These are phyloP conservation scores for Phytopythium mirpurense DNA, from an alignment of 352 stramenopile species.

Conservation along the genomic window DNA sequence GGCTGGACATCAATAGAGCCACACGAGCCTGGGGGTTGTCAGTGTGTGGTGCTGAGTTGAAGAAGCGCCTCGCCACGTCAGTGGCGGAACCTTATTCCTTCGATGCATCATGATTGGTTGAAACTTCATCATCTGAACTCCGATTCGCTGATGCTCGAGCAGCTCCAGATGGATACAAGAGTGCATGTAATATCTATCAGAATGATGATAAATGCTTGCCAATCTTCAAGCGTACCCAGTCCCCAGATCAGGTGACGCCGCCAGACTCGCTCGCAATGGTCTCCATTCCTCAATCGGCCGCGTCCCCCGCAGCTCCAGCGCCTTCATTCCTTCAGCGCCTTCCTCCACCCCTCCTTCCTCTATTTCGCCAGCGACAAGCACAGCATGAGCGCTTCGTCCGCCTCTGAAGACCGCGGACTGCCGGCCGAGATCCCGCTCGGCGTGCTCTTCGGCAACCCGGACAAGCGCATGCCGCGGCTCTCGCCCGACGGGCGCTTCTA, in stretches of 20 bases:
- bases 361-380: background rate
- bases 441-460: slow-evolving; percentile 41
- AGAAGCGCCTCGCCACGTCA: too few species aligned
- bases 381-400: background rate
- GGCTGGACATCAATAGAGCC: too few species aligned
- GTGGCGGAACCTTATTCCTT: too few species aligned
- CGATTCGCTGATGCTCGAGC: background rate
- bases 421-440: slow-evolving; percentile 34
- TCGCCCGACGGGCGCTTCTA: slow-evolving; percentile 44
- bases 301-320: too few species aligned
- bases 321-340: background rate
- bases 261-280: too few species aligned
- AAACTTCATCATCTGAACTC: background rate
- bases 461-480: slow-evolving; percentile 36
- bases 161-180: background rate
- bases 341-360: background rate
- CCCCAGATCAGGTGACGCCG: too few species aligned
- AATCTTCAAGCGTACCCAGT: too few species aligned
- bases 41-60: too few species aligned
- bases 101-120: too few species aligned
- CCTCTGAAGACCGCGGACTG: slow-evolving; percentile 4
- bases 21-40: too few species aligned
- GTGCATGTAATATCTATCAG: background rate
- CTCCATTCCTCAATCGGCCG: too few species aligned
- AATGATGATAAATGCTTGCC: background rate